Evolutionary conservation across 2,329 filamentous ascomycete genomes (phyloP).

Genomic region (Acrocalymma vagum): DNA sequence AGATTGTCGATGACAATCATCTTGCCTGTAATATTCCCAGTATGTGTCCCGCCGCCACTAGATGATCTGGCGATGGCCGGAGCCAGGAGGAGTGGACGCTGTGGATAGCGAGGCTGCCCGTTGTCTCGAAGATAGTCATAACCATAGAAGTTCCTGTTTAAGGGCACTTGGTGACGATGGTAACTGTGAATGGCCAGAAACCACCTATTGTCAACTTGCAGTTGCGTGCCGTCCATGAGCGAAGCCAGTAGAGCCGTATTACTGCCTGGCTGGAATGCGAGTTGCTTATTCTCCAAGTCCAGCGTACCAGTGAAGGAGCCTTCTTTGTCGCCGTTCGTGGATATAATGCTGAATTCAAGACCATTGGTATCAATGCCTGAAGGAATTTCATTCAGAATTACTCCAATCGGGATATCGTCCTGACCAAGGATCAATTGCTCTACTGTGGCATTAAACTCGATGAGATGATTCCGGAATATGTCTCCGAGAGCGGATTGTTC

Average conservation of each 20-base stretch:
- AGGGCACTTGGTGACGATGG: conserved; percentile 1
- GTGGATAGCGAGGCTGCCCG: neutral
- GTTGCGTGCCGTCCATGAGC: neutral
- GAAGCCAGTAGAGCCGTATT: neutral
- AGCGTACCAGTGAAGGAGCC: neutral
- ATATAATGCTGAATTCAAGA: neutral
- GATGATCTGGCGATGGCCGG: neutral
- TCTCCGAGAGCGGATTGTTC: conserved; percentile 4
- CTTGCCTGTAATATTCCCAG: conserved; percentile 11
- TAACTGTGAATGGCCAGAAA: neutral
- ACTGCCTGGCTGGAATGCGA: no score
- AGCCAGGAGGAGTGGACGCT: neutral
- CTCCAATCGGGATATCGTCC: neutral
- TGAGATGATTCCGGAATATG: conserved; percentile 1
- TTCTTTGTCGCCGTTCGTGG: neutral
- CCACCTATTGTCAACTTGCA: neutral
- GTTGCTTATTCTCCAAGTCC: no score
- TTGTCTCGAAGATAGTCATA: no score
- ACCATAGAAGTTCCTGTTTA: no score
- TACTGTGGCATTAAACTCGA: conserved; percentile 7
- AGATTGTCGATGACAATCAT: conserved; percentile 11
- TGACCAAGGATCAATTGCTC: neutral
- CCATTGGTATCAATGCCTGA: no score
- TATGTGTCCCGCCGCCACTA: conserved; percentile 2
- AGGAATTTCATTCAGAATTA: neutral